phyloP scores from a whole-genome alignment of 495 filamentous ascomycete species.

The Cercophora sp. region DNA sequence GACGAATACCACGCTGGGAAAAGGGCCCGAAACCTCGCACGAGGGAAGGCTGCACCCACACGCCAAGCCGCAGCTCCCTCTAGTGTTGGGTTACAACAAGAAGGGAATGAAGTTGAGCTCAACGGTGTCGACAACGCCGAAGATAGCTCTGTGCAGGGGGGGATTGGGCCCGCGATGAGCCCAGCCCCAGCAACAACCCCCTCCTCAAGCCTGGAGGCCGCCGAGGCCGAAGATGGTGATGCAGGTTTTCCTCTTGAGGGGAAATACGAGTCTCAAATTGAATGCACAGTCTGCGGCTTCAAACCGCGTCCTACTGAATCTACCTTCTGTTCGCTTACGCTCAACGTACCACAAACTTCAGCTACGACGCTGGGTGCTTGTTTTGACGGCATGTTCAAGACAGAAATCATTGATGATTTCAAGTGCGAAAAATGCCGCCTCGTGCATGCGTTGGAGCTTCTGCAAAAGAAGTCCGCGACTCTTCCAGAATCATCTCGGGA shows the following conservation, averaged over 20 bases:
- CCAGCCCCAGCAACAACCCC: no score
- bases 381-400: constrained; percentile 91
- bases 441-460: constrained; percentile 56
- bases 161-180: background rate
- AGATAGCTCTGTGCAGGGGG: background rate
- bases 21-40: constrained; percentile 56
- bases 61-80: background rate
- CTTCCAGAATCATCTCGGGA: constrained; percentile 42
- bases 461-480: constrained; percentile 37
- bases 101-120: background rate
- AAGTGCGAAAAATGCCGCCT: constrained; percentile 89
- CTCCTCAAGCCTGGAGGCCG: no score
- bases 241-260: constrained; percentile 85
- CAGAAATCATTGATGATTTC: constrained; percentile 94
- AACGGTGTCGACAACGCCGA: background rate
- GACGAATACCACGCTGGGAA: constrained; percentile 89
- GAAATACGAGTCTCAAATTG: constrained; percentile 82
- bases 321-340: constrained; percentile 84
- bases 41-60: constrained; percentile 11
- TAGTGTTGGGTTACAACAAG: background rate
- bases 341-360: constrained; percentile 77
- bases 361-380: constrained; percentile 55
- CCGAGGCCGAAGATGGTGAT: constrained; percentile 37
- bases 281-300: constrained; percentile 85
- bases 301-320: constrained; percentile 78